phyloP scores from a whole-genome alignment of 1,284 basidiomycete species.

The Baeospora myosura region DNA sequence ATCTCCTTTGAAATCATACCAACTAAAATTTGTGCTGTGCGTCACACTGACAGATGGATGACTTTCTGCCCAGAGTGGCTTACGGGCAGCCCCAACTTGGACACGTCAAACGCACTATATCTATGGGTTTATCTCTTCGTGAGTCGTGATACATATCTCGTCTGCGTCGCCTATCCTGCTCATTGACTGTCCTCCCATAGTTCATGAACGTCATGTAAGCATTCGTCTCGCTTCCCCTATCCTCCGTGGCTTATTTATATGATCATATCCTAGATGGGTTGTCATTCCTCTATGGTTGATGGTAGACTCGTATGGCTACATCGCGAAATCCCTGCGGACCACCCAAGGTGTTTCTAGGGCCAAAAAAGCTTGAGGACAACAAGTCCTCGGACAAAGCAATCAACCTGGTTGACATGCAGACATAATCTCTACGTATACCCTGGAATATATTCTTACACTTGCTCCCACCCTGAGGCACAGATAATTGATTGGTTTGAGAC shows the following conservation, averaged over 20 bases:
- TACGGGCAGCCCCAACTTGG: conserved; percentile 62
- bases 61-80: conserved; percentile 83
- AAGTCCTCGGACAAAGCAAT: too few species aligned
- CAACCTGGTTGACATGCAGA: too few species aligned
- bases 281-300: conserved; percentile 66
- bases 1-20: too few species aligned
- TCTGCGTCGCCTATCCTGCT: conserved; percentile 2
- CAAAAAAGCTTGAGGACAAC: too few species aligned
- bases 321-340: conserved; percentile 49
- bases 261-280: conserved; percentile 57
- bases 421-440: too few species aligned
- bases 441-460: too few species aligned
- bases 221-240: not conserved
- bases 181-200: conserved; percentile 29
- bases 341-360: conserved; percentile 24
- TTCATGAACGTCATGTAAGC: conserved; percentile 74
- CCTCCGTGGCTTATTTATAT: conserved; percentile 14
- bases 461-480: too few species aligned
- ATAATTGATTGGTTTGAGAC: too few species aligned
- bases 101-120: conserved; percentile 57
- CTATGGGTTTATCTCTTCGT: conserved; percentile 52
- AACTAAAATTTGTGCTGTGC: conserved; percentile 3
- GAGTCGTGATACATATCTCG: conserved; percentile 17
- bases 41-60: conserved; percentile 71
- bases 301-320: conserved; percentile 67